Base-by-base conservation (phyloP, 257 asterid species). In the Nicotiana undulata region DNA sequence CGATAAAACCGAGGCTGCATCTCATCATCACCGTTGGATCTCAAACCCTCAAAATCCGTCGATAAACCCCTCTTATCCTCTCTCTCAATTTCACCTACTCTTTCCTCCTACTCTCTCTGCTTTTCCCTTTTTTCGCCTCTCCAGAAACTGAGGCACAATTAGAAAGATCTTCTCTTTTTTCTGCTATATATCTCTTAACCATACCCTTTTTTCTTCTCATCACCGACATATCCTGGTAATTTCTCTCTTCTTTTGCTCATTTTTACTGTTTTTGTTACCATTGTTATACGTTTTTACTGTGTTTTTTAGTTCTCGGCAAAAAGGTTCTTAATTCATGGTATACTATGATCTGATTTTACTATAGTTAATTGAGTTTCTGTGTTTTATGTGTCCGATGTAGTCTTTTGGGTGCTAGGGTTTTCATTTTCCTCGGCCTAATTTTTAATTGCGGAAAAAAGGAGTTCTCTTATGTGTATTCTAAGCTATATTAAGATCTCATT, bases 51-150 rank as follows among this genome's bases (percentile, higher is more conserved):
- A 83, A 89, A 89, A 11, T 5, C 83, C 64, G 79, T 87, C 82
- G 67, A 24, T 17, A 86, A 81, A 91, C 89, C 86, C 88, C 91
- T 92, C 88, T 87, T 83, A 66, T 75, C 82, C 88, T 89, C 86
- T 91, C 90, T 93, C 87, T 88, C 82, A 61, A 76, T 68, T 87
- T 81, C 91, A 78, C 88, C 88, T 74, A 77, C 84, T 78, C 74
- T 76, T 0, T 75, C 32, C 37, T 7, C 44, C 77, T 70, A 22
- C 59, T 13, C 13, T 12, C 2, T 12, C 6, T 80, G 37, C 66
- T 49, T 66, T 70, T 9, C 83, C 87, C 51, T 28, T 40, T 79
- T 28, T 40, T 64, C 55, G 51, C 66, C 61, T 44, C 77, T 70
- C 77, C 77, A 70, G 20, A 22, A 44, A 70, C 49, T 70, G 58